Evolutionary conservation across 805 yeast species (phyloP), one percentile per base, ranked within the genome.

Genomic region (Cyberlindnera mycetangii): DNA sequence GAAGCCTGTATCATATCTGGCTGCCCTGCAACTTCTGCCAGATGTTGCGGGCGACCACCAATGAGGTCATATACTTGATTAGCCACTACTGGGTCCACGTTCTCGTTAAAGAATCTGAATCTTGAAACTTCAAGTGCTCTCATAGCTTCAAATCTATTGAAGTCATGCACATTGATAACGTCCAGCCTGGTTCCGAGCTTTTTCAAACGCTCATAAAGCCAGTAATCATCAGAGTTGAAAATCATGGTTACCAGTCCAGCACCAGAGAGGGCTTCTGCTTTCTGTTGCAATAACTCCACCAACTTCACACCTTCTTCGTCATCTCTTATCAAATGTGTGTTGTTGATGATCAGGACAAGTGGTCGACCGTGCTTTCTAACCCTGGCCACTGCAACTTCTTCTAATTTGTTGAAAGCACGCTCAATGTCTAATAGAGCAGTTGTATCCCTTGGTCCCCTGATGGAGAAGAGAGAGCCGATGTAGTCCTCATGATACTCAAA

Each of bases 1-100:
- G 87, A 79, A 0, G 89, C 89, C 27, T 64, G 62, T 25, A 82
- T 55, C 54, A 81, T 68, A 53, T 82, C 78, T 18, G 57, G 51
- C 41, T 80, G 83, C 28, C 81, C 69, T 0, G 86, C 78, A 1
- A 84, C 92, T 37, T 82, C 83, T 2, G 85, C 76, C 4, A 87
- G 64, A 61, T 87, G 92, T 62, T 87, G 95, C 0, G 95, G 89
- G 38, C 95, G 71, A 1, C 95, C 95, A 3, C 95, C 95, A 36
- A 86, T 78, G 30, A 85, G 65, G 47, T 81, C 79, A 59, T 83
- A 86, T 3, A 86, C 72, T 32, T 74, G 64, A 41, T 76, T 66
- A 20, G 85, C 81, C 2, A 55, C 41, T 0, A 60, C 65, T 3
- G 69, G 73, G 14, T 66, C 58, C 1, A 80, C 47, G 0, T 52